Base-by-base conservation (phyloP, 768 basidiomycete genomes). In the Kondoa subrosea region DNA sequence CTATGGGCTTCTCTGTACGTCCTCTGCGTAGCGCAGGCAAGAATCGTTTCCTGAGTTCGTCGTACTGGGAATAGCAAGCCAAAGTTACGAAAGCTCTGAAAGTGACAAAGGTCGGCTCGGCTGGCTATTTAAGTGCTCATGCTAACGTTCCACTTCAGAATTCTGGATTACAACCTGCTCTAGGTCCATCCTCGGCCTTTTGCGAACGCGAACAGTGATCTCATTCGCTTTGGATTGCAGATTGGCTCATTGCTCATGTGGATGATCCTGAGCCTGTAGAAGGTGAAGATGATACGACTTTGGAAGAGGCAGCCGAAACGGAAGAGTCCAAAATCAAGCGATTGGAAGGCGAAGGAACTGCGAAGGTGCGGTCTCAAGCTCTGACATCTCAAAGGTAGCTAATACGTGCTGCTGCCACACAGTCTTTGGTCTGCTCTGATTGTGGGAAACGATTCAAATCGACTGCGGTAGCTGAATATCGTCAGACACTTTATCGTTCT, bases 101-200 rank as follows among this genome's bases (percentile, higher is more conserved):
- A 21, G 12, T 8, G 40, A 50, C 40, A 50, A 50, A 50, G 40
- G 40, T 50, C 12, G 12, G 40, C 40, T 50, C 8, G 40, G 40
- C 8, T 21, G 40, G 40, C n/a, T n/a, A n/a, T n/a, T n/a, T n/a
- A n/a, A 50, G 40, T 50, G 40, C 21, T 50, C 40, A 21, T n/a
- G n/a, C n/a, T n/a, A n/a, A n/a, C n/a, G n/a, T n/a, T n/a, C n/a
- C n/a, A n/a, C n/a, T n/a, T n/a, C 40, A 81, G 34, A 84, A 85
- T 72, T 83, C 87, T 31, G 93, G 91, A 1, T 80, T 97, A 0
- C 92, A 95, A 76, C 87, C 86, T 4, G 88, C 87, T 2, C 65
- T 67, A 25, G 40, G 40, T 50, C 8, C 40, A 21, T 50, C 8
- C 21, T 64, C 57, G 29, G 30, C 16, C 60, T 33, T 59, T 61